These are phyloP conservation scores for Hyaloperonospora brassicae DNA, from an alignment of 352 stramenopile genomes.

Conservation along the genomic window DNA sequence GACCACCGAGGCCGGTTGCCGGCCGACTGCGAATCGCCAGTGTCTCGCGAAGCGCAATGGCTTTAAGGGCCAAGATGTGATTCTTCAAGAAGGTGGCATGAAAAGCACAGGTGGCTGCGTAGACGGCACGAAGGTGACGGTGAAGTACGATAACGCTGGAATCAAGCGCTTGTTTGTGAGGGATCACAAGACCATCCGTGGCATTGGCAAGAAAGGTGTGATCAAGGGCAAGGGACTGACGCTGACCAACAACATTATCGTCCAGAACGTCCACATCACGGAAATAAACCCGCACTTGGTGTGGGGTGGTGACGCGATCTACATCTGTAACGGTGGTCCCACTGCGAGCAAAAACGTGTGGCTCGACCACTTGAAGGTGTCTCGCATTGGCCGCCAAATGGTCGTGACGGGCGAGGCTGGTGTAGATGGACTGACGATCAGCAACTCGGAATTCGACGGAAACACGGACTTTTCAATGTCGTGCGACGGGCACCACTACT, in stretches of 20 bases:
- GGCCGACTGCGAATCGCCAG: constrained; percentile 21
- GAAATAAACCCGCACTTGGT: constrained; percentile 42
- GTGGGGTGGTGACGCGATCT: constrained; percentile 26
- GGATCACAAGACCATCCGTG: constrained; percentile 32
- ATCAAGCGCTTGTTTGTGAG: constrained; percentile 27
- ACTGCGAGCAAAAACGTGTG: too few species aligned
- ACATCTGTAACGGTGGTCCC: constrained; percentile 9
- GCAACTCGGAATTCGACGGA: constrained; percentile 49
- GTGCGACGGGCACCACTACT: constrained; percentile 52
- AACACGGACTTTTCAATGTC: constrained; percentile 31
- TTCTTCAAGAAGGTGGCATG: constrained; percentile 33
- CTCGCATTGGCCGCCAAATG: constrained; percentile 15
- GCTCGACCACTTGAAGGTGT: too few species aligned
- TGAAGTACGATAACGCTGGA: constrained; percentile 22
- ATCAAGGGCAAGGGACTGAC: constrained; percentile 2
- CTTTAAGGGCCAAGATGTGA: constrained; percentile 35
- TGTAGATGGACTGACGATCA: constrained; percentile 32
- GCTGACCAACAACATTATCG: constrained; percentile 4
- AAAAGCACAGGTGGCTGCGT: constrained; percentile 40
- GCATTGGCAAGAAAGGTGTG: constrained; percentile 1
- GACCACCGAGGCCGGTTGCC: constrained; percentile 27
- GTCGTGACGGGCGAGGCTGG: constrained; percentile 29
- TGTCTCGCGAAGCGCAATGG: constrained; percentile 34
- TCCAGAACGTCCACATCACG: constrained; percentile 23
- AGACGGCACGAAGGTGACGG: constrained; percentile 21